Evolutionary conservation across 371 early-diverging fungal genomes (phyloP).

Genomic region (Rhizopus arrhizus): DNA sequence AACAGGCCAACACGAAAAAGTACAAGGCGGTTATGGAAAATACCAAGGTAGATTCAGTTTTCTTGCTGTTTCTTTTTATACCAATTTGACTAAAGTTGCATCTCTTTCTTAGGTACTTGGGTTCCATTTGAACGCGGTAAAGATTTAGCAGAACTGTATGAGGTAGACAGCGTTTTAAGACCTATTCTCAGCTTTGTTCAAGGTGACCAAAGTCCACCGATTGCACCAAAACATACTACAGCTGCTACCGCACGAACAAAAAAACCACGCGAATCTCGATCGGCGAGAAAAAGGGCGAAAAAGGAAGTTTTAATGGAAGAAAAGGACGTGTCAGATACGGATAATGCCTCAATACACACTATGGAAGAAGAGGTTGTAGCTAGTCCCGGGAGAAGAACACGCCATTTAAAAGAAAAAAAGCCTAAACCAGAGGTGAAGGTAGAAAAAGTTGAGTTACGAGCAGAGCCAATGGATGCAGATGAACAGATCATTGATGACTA

Average conservation of each 20-base stretch:
- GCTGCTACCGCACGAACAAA: constrained; percentile 36
- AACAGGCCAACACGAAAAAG: constrained; percentile 83
- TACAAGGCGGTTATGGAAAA: constrained; percentile 96
- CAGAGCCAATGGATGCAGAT: not conserved
- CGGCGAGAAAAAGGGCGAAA: constrained; percentile 35
- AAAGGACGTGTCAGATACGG: constrained; percentile 12
- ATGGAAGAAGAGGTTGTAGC: not conserved
- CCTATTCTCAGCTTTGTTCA: constrained; percentile 45
- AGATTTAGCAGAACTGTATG: constrained; percentile 60
- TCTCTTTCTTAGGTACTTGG: constrained; percentile 57
- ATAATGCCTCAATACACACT: not conserved
- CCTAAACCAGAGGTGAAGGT: not conserved
- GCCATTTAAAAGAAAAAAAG: constrained; percentile 5
- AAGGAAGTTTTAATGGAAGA: constrained; percentile 29
- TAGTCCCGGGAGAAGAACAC: constrained; percentile 1
- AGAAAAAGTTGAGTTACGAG: too few relatives aligned
- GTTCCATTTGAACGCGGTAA: constrained; percentile 85
- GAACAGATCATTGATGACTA: constrained; percentile 11
- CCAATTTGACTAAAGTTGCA: too few relatives aligned
- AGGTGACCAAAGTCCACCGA: constrained; percentile 44
- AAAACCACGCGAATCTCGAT: constrained; percentile 3
- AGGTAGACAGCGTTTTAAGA: constrained; percentile 43
- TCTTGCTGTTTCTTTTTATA: too few relatives aligned
- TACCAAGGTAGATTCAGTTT: constrained; percentile 79
- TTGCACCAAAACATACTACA: constrained; percentile 57